Base-by-base conservation (phyloP, 805 yeast genomes). In the Schwanniomyces occidentalis region DNA sequence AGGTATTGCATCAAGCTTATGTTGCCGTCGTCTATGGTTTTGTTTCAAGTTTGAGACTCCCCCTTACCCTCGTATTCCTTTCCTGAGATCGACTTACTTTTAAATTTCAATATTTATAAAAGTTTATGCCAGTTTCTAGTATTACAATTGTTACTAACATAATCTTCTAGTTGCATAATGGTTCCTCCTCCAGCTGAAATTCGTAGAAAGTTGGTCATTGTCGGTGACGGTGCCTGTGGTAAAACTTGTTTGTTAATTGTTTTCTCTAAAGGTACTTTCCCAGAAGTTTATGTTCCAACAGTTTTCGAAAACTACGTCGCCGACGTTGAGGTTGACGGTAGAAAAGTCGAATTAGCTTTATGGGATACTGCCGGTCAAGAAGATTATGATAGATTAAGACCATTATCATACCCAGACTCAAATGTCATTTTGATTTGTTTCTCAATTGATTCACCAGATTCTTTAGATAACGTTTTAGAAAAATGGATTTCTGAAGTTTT, bases 321-420 rank as follows among this genome's bases (percentile, higher is more conserved):
- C 30, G 96, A 89, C 62, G 97, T 91, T 39, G 71, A 65, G 46
- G 96, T 66, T 24, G 73, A 67, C 40, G 71, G 72, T 25, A 65
- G 73, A 63, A 66, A 61, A 44, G 97, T 91, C 40, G 96, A 90
- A 62, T 73, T 89, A 64, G 95, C 96, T 6, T 73, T 89, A 49
- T 89, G 96, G 96, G 96, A 89, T 88, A 89, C 96, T 49, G 96
- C 97, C 37, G 97, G 97, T 47, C 97, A 89, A 77, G 97, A 89
- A 73, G 97, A 90, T 71, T 89, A 89, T 61, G 96, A 88, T 65
- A 85, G 96, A 65, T 73, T 87, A 51, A 83, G 95, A 68, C 95
- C 96, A 27, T 71, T 87, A 46, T 82, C 91, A 9, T 89, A 89
- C 65, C 96, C 96, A 43, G 95, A 89, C 61, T 84, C 95, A 24